These are phyloP conservation scores for Trifolium subterraneum DNA, from an alignment of 306 rosid genomes.

Conservation along the genomic window DNA sequence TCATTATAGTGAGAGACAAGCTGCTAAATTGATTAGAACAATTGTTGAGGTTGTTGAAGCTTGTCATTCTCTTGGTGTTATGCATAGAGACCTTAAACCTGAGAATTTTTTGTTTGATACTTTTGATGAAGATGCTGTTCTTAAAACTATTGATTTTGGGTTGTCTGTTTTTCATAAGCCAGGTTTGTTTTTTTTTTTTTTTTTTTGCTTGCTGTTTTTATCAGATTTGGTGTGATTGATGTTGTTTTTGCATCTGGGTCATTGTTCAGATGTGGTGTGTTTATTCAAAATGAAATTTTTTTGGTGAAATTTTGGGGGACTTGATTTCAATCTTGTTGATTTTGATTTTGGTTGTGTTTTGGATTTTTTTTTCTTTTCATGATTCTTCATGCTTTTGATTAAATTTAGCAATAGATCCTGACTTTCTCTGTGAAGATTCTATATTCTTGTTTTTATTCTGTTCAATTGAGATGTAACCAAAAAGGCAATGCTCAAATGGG, in stretches of 20 bases:
- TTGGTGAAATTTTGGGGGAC: background rate
- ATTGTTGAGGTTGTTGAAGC: slow-evolving; percentile 60
- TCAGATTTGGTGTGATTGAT: slow-evolving; percentile 8
- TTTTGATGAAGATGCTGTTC: slow-evolving; percentile 59
- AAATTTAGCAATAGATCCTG: background rate
- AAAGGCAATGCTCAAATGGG: slow-evolving; percentile 26
- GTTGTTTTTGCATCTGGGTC: slow-evolving; percentile 15
- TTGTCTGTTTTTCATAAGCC: slow-evolving; percentile 61
- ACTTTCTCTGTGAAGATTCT: background rate
- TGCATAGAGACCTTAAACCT: slow-evolving; percentile 66
- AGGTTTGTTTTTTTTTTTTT: slow-evolving; percentile 40
- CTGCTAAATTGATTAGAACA: slow-evolving; percentile 53
- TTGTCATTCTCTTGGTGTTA: slow-evolving; percentile 65
- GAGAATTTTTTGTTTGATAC: slow-evolving; percentile 63
- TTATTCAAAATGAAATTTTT: background rate
- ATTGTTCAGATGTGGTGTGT: background rate
- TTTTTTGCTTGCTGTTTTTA: background rate
- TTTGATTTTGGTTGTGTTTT: slow-evolving; percentile 13
- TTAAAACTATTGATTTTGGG: slow-evolving; percentile 63
- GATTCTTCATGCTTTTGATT: background rate
- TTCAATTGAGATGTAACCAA: too few species aligned
- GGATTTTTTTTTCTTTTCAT: background rate
- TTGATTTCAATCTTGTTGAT: background rate
- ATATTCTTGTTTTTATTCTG: too few species aligned
- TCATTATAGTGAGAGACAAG: slow-evolving; percentile 60